Base-by-base conservation (phyloP, 345 rosid species). In the Populus deltoides region DNA sequence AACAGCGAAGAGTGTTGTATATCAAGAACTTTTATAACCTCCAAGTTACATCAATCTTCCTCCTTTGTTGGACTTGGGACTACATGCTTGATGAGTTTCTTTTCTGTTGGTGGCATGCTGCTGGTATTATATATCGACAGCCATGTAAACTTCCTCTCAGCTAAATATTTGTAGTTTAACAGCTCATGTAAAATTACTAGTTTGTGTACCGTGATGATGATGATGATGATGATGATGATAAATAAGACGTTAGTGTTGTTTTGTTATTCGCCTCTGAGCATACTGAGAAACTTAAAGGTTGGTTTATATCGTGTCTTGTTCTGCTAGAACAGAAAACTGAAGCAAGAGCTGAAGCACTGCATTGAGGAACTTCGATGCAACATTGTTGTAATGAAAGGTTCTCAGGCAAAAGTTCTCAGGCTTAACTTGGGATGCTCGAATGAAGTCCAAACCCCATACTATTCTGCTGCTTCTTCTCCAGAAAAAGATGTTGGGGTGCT, bases 341-440 rank as follows among this genome's bases (percentile, higher is more conserved):
- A 87, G 87, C 88, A 81, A 59, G 96, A 91, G 82, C 74, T 87
- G 81, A 89, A 80, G 78, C 88, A 86, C 68, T 91, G 96, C 87
- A 80, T 90, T 36, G 92, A 89, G 75, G 90, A 89, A 73, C 91
- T 91, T 77, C 87, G 84, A 47, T 91, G 96, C 88, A 91, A 89
- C 72, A 82, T 89, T 63, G 93, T 89, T 41, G 82, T 81, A 70
- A 88, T 90, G 87, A 90, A 90, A 74, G 89, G 88, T 74, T 86
- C 92, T 74, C 88, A 78, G 78, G 88, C 92, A 27, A 89, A 90
- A 83, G 88, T 91, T 68, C 87, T 91, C 11, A 84, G 93, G 86
- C 92, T 91, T 33, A 90, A 90, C 76, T 81, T 91, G 59, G 88
- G 85, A 69, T 74, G 81, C 81, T 75, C 83, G 18, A 79, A 80